These are phyloP conservation scores for Chlamydomonas incerta DNA, from an alignment of 139 green algal species.

Conservation along the genomic window DNA sequence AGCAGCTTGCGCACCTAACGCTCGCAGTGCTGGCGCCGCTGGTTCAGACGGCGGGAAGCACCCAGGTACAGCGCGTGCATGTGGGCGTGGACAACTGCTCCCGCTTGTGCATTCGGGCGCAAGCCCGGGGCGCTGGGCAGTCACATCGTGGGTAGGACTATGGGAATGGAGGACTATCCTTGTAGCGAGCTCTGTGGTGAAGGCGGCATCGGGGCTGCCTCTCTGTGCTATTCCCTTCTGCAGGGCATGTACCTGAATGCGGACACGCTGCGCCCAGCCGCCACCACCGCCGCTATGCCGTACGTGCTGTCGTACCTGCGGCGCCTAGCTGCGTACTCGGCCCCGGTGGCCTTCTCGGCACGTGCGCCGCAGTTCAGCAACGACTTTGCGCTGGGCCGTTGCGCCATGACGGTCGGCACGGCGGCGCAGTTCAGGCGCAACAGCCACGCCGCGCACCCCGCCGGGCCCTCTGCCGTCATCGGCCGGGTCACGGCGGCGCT, in stretches of 20 bases:
- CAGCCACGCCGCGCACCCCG: constrained; percentile 4
- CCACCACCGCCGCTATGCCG: background rate
- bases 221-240: background rate
- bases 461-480: background rate
- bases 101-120: too few species aligned
- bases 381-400: constrained; percentile 3
- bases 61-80: background rate
- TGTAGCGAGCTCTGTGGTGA: too few species aligned
- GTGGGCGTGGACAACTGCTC: too few species aligned
- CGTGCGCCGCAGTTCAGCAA: background rate
- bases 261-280: background rate
- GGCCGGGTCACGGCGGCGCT: background rate
- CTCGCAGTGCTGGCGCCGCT: background rate
- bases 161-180: too few species aligned
- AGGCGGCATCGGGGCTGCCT: too few species aligned
- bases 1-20: background rate
- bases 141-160: too few species aligned
- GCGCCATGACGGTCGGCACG: constrained; percentile 5
- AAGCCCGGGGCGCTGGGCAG: too few species aligned
- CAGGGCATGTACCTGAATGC: constrained; percentile 26
- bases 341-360: background rate
- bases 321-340: background rate
- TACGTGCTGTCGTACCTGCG: constrained; percentile 9
- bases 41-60: background rate
- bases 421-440: constrained; percentile 29